Conservation (phyloP, 2,329 filamentous ascomycete species). For the Sarocladium brachiariae region DNA sequence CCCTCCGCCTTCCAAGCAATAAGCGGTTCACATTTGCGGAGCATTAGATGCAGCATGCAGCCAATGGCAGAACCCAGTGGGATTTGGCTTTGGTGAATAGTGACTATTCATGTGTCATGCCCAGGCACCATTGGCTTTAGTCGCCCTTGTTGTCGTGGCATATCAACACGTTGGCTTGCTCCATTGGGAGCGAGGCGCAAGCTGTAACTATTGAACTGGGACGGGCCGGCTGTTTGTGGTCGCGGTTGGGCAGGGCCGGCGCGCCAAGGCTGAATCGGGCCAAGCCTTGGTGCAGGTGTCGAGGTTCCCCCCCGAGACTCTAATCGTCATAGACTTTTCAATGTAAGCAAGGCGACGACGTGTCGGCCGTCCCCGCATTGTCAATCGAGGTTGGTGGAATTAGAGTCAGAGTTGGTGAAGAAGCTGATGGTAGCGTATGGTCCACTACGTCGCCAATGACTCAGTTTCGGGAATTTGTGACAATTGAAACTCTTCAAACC, state of each 20-base stretch:
- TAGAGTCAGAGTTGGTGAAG: no score
- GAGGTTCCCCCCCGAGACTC: not conserved
- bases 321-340: constrained; percentile 2
- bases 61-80: not conserved
- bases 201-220: not conserved
- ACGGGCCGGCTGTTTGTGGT: no score
- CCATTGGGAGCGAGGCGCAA: not conserved
- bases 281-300: not conserved
- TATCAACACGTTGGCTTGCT: no score
- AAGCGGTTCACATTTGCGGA: not conserved
- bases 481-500: no score
- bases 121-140: not conserved
- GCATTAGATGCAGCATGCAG: not conserved
- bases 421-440: no score
- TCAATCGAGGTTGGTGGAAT: no score
- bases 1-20: not conserved
- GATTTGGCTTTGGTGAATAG: not conserved
- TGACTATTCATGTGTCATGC: not conserved
- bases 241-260: not conserved
- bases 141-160: no score
- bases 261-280: not conserved
- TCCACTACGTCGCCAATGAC: no score
- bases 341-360: no score
- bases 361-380: no score
- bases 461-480: no score